A percentile compares a stretch with the other conserved stretches of the same genome.
phyloP scores from a whole-genome alignment of 345 rosid genomes.

The Rhizophora apiculata region DNA sequence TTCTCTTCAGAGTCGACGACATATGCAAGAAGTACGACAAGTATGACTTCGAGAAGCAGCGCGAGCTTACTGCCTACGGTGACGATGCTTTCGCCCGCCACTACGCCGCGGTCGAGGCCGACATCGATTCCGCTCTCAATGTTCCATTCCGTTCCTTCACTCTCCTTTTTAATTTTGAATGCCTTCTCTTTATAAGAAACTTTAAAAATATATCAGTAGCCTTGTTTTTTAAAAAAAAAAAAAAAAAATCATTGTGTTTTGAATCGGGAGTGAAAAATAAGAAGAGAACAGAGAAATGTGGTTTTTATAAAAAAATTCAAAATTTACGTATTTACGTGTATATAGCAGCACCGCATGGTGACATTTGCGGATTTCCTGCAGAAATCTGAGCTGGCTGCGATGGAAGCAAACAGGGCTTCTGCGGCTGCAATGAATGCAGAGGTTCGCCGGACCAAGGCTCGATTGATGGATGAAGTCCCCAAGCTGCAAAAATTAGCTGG shows the following conservation, averaged over 20 bases:
- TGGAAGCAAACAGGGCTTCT: slow-evolving; percentile 62
- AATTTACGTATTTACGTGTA: no score
- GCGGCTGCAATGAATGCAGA: slow-evolving; percentile 72
- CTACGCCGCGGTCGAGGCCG: slow-evolving; percentile 48
- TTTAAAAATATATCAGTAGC: no score
- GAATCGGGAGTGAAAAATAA: no score
- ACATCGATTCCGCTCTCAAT: slow-evolving; percentile 43
- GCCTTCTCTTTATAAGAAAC: no score
- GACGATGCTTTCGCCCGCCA: slow-evolving; percentile 71
- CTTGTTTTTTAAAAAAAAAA: no score
- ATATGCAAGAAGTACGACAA: slow-evolving; percentile 81
- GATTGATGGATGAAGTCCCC: slow-evolving; percentile 50
- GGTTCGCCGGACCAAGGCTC: slow-evolving; percentile 67
- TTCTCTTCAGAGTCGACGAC: slow-evolving; percentile 67
- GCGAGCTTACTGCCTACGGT: slow-evolving; percentile 48
- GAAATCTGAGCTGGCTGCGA: slow-evolving; percentile 62
- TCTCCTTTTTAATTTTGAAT: neutral
- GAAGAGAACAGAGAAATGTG: no score
- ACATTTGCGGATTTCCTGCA: slow-evolving; percentile 15
- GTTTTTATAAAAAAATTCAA: no score
- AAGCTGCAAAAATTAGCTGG: no score
- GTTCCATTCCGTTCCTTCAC: slow-evolving; percentile 26
- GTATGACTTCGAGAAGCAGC: slow-evolving; percentile 69
- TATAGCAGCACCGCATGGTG: neutral
- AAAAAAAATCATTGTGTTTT: no score